Conservation (phyloP, 345 rosid species). For the Pugionium dolabratum region DNA sequence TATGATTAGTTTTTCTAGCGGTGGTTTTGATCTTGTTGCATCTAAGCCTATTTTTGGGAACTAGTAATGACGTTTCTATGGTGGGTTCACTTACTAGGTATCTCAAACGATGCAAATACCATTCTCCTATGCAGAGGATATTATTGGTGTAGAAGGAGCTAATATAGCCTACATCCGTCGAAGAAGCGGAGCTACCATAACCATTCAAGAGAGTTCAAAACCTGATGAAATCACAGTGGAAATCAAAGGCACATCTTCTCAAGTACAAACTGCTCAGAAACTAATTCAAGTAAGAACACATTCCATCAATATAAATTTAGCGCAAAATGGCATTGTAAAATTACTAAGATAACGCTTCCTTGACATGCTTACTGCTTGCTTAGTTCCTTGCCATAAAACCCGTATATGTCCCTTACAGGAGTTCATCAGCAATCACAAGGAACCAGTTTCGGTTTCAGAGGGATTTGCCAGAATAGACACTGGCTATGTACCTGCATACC, state of each 20-base stretch:
- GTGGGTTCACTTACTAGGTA: conserved; percentile 44
- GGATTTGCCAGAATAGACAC: conserved; percentile 32
- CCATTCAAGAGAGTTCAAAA: conserved; percentile 66
- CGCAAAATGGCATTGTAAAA: background rate
- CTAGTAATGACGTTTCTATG: conserved; percentile 5
- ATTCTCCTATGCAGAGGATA: conserved; percentile 75
- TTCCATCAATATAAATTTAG: background rate
- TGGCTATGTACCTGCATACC: conserved; percentile 40
- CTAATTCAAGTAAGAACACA: conserved; percentile 63
- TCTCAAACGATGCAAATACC: conserved; percentile 87
- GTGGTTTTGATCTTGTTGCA: background rate
- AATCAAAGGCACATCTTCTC: conserved; percentile 73
- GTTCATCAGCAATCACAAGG: conserved; percentile 44
- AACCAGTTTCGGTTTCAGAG: conserved; percentile 35
- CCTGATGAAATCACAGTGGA: conserved; percentile 80
- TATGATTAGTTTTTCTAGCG: background rate
- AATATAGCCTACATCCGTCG: conserved; percentile 74
- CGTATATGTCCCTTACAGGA: conserved; percentile 19
- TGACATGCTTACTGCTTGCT: background rate
- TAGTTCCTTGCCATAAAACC: background rate
- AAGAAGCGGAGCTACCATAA: conserved; percentile 70
- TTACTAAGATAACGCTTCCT: background rate
- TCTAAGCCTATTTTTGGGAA: background rate
- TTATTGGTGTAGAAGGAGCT: conserved; percentile 73
- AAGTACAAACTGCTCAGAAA: conserved; percentile 76